Evolutionary conservation across 345 rosid genomes (phyloP).

Genomic region (Eucalyptus dawsonii): DNA sequence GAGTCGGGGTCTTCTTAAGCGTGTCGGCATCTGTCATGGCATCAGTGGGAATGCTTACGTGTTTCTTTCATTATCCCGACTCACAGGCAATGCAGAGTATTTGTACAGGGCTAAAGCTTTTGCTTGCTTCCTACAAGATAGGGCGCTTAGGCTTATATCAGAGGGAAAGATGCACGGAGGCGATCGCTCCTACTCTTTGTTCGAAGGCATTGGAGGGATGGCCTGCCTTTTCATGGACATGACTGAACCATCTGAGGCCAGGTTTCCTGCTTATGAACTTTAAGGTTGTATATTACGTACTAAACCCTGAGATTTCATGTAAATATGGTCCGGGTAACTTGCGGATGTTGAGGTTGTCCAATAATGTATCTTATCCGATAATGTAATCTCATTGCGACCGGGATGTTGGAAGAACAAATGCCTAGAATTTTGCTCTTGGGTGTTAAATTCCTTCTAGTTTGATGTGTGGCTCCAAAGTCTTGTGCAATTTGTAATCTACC

Average conservation of each 20-base stretch:
- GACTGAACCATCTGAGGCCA: conserved; percentile 31
- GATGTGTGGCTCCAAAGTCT: background rate
- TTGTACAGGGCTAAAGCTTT: conserved; percentile 53
- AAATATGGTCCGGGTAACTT: background rate
- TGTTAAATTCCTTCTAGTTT: background rate
- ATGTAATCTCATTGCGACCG: background rate
- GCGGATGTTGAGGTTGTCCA: background rate
- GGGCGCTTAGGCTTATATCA: conserved; percentile 31
- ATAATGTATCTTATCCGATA: background rate
- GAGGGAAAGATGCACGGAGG: conserved; percentile 59
- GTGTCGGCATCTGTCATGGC: conserved; percentile 65
- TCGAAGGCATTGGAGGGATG: conserved; percentile 65
- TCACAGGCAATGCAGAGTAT: conserved; percentile 32
- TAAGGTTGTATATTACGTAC: background rate
- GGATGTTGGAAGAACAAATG: background rate
- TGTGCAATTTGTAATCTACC: background rate
- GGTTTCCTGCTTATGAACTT: conserved; percentile 58
- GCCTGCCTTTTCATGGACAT: conserved; percentile 46
- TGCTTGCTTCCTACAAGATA: conserved; percentile 49
- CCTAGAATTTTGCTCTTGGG: background rate
- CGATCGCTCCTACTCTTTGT: conserved; percentile 44
- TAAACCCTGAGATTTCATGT: background rate
- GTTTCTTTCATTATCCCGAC: conserved; percentile 41
- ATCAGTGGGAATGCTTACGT: conserved; percentile 53
- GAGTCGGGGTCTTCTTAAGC: conserved; percentile 58